phyloP scores from a whole-genome alignment of 306 rosid species.

The Pyrus pyrifolia region DNA sequence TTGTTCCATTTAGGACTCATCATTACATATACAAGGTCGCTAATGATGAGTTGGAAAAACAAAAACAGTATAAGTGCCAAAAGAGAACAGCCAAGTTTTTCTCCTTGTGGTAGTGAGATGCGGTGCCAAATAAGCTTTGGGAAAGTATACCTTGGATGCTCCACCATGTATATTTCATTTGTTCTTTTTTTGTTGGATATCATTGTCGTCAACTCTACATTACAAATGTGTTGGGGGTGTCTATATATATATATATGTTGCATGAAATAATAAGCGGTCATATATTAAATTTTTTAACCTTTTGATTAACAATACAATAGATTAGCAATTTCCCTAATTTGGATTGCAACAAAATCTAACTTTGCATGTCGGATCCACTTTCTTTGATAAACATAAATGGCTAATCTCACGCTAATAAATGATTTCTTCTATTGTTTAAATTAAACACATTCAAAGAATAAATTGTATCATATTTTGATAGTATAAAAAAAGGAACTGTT shows the following conservation, averaged over 20 bases:
- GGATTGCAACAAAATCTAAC: not conserved
- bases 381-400: not conserved
- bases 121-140: not conserved
- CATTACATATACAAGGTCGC: too few relatives aligned
- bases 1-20: too few relatives aligned
- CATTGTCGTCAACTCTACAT: not conserved
- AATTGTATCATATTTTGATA: not conserved
- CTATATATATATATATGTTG: not conserved
- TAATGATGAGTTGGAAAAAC: too few relatives aligned
- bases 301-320: not conserved
- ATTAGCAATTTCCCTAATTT: not conserved
- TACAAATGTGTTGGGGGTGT: not conserved
- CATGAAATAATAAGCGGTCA: not conserved
- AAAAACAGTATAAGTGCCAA: too few relatives aligned
- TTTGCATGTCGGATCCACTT: not conserved
- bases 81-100: too few relatives aligned
- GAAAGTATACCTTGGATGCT: slow-evolving; percentile 12
- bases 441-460: not conserved
- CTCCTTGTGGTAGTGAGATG: too few relatives aligned
- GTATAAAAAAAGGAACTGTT: too few relatives aligned
- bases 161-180: slow-evolving; percentile 1
- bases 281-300: too few relatives aligned
- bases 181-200: not conserved
- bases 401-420: not conserved
- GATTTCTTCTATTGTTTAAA: not conserved